Percentiles rank a stretch among this genome's conserved stretches.
Conservation (phyloP, 257 asterid species). For the Ballota nigra region DNA sequence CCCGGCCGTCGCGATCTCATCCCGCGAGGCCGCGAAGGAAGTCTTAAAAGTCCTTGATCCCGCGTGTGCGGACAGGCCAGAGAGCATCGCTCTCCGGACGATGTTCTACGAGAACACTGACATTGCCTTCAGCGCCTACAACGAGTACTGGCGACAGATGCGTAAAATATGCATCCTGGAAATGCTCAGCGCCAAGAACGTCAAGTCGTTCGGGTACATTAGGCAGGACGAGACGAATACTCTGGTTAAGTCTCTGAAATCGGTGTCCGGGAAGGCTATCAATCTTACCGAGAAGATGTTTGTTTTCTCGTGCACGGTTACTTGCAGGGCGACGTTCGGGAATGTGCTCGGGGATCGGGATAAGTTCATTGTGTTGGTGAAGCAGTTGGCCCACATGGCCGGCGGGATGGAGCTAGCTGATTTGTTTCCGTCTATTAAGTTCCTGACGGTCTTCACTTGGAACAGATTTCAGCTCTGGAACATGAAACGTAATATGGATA, state of each 20-base stretch:
- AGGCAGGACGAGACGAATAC: slow-evolving; percentile 15
- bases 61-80: background rate
- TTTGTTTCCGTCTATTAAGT: slow-evolving; percentile 15
- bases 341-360: slow-evolving; percentile 1
- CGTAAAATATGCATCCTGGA: slow-evolving; percentile 30
- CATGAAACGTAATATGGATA: slow-evolving; percentile 1
- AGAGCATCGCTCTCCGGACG: background rate
- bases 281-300: slow-evolving; percentile 19
- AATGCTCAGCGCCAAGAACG: slow-evolving; percentile 21
- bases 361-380: background rate
- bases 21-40: background rate
- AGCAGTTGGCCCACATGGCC: background rate
- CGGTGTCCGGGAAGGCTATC: background rate
- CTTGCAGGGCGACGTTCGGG: slow-evolving; percentile 29
- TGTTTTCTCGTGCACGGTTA: slow-evolving; percentile 8
- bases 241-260: background rate
- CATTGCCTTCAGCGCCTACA: slow-evolving; percentile 22
- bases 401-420: slow-evolving; percentile 24
- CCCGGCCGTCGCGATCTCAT: background rate
- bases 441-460: background rate
- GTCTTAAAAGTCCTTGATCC: background rate
- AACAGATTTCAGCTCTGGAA: background rate
- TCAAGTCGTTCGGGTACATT: slow-evolving; percentile 13
- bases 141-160: slow-evolving; percentile 33
- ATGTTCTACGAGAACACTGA: slow-evolving; percentile 25